A percentile compares a stretch with the other conserved stretches of the same genome.
Conservation (phyloP, 2,329 filamentous ascomycete genomes). For the Xenoacremonium recifei region DNA sequence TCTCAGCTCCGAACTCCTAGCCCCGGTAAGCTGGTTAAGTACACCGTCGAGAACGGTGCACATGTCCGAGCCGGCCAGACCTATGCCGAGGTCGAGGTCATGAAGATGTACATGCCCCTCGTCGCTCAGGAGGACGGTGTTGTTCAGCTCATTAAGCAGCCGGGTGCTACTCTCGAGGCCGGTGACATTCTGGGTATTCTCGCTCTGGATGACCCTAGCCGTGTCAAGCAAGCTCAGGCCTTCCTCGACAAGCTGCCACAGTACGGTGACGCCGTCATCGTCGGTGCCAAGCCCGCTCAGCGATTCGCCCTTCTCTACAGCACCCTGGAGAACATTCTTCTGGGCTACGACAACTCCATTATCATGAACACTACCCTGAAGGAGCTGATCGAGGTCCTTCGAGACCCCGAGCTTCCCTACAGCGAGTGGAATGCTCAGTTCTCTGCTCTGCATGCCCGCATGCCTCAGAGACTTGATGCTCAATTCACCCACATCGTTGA, state of each 20-base stretch:
- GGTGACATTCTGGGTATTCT: constrained; percentile 98
- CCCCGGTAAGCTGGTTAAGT: constrained; percentile 97
- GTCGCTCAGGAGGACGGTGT: constrained; percentile 93
- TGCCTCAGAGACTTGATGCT: constrained; percentile 89
- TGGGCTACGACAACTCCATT: constrained; percentile 95
- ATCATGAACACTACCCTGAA: constrained; percentile 87
- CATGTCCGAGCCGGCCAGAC: constrained; percentile 90
- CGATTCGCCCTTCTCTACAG: constrained; percentile 74
- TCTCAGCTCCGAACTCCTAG: constrained; percentile 94
- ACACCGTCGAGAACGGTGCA: constrained; percentile 90
- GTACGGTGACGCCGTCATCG: constrained; percentile 80
- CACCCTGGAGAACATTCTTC: constrained; percentile 82
- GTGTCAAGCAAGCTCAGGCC: constrained; percentile 93
- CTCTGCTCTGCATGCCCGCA: constrained; percentile 93
- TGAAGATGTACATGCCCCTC: constrained; percentile 99
- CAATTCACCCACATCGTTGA: constrained; percentile 85
- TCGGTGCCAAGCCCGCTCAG: constrained; percentile 90
- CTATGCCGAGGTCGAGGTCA: constrained; percentile 97
- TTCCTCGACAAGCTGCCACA: constrained; percentile 90
- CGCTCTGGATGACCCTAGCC: constrained; percentile 88
- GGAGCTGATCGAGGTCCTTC: constrained; percentile 85
- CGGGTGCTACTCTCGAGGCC: constrained; percentile 93
- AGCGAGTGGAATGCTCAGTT: constrained; percentile 96
- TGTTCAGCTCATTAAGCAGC: constrained; percentile 98
- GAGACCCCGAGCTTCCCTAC: constrained; percentile 87